Evolutionary conservation across 768 basidiomycete genomes (phyloP).

Genomic region (Boletus bicolor): DNA sequence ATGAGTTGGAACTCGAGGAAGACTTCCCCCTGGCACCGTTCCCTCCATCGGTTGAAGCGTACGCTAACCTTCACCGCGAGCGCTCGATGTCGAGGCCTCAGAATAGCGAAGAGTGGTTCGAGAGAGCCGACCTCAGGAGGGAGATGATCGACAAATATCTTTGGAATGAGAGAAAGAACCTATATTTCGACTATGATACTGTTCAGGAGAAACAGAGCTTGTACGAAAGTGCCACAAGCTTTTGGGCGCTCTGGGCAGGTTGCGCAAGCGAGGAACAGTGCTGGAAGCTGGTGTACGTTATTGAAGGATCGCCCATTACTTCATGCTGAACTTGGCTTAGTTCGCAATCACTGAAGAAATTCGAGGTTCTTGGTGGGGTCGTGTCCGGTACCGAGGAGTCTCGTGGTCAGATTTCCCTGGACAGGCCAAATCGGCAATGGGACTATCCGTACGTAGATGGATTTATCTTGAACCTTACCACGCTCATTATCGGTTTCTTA

Average conservation of each 20-base stretch:
- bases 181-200: slow-evolving; percentile 98
- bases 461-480: slow-evolving; percentile 1
- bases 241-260: slow-evolving; percentile 97
- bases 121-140: slow-evolving; percentile 79
- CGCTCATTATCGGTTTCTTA: slow-evolving; percentile 25
- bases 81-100: slow-evolving; percentile 59
- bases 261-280: slow-evolving; percentile 96
- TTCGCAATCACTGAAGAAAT: slow-evolving; percentile 85
- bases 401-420: slow-evolving; percentile 91
- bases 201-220: slow-evolving; percentile 85
- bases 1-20: slow-evolving; percentile 87
- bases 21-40: slow-evolving; percentile 90
- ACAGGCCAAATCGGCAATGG: slow-evolving; percentile 98
- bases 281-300: slow-evolving; percentile 84
- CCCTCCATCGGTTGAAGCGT: slow-evolving; percentile 75
- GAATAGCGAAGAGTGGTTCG: slow-evolving; percentile 89
- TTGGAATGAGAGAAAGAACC: slow-evolving; percentile 93
- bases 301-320: background rate
- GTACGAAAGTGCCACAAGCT: slow-evolving; percentile 95
- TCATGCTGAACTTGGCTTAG: slow-evolving; percentile 40
- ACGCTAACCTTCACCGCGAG: slow-evolving; percentile 59
- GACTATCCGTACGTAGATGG: slow-evolving; percentile 78
- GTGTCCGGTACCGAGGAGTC: slow-evolving; percentile 97
- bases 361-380: slow-evolving; percentile 92
- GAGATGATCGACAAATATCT: slow-evolving; percentile 87